Evolutionary conservation across 192 early-diverging fungal genomes (phyloP).

Genomic region (Oehlia diaphana): DNA sequence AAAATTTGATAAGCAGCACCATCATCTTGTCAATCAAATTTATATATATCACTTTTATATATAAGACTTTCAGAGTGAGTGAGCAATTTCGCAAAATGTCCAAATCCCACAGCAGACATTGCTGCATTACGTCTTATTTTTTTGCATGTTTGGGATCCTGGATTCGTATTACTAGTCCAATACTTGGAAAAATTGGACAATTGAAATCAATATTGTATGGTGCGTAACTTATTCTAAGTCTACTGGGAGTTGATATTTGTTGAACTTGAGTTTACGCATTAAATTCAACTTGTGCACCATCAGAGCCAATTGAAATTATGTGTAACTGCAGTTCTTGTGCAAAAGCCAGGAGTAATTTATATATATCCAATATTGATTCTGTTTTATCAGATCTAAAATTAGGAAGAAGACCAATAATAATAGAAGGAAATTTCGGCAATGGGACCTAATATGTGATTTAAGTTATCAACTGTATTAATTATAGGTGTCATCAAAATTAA

Average conservation of each 20-base stretch:
- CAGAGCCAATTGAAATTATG: too few species aligned
- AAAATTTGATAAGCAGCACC: not conserved
- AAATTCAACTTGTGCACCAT: too few species aligned
- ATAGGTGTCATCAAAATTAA: too few species aligned
- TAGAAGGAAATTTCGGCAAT: not conserved
- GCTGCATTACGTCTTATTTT: too few species aligned
- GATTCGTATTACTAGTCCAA: too few species aligned
- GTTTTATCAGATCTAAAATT: not conserved
- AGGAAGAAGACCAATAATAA: not conserved
- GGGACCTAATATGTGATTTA: not conserved
- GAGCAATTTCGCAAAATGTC: not conserved
- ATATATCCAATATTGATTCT: not conserved
- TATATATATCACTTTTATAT: not conserved
- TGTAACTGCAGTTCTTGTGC: too few species aligned
- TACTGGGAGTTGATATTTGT: not conserved
- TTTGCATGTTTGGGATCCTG: too few species aligned
- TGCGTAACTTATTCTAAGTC: not conserved
- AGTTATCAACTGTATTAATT: not conserved
- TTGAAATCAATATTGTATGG: not conserved
- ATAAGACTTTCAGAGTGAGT: not conserved
- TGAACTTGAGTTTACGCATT: too few species aligned
- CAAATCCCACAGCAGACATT: not conserved
- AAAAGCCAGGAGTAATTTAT: not conserved
- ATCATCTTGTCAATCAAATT: not conserved
- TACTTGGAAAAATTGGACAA: too few species aligned